Evolutionary conservation across 768 basidiomycete genomes (phyloP), one percentile per base, ranked within the genome.

Genomic region (Leccinum rimulosum): DNA sequence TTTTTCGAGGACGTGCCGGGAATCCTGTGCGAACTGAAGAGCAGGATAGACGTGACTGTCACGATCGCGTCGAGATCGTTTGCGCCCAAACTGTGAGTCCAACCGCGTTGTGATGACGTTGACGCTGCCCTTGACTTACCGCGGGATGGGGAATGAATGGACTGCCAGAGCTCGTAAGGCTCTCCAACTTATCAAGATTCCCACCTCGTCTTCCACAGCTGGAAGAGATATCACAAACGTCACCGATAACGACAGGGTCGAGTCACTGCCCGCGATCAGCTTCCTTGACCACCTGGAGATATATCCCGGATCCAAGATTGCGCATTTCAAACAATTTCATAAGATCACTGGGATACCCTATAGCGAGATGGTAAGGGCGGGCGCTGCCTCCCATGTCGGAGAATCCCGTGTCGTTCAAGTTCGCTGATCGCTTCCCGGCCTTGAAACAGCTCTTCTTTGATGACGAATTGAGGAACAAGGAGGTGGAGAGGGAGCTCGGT

Each of bases 1-100:
- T 92, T 96, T 72, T 96, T 91, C 72, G 73, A 76, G 40, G 87
- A 95, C 57, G 90, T 95, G 0, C 84, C 92, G 0, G 74, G 78
- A 19, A 90, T 97, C 52, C 72, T 95, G 35, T 84, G 86, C 56
- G 76, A 77, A 11, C 71, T 90, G 56, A 80, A 78, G 33, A 71
- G 66, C 6, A 61, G 53, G 36, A 79, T 75, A 3, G 81, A 71
- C 14, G 80, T 85, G 0, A 73, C 76, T 8, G 78, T 93, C 52
- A 89, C 89, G 1, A 89, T 86, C 2, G 88, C 88, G 57, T 93
- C 91, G 7, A 77, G 93, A 48, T 93, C 92, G 1, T 65, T 74
- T 61, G 86, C 91, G 1, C 79, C 87, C 0, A 79, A 78, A 55
- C 74, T 92, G 93, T 94, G 68, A 64, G 87, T 54, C 27, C 7